Evolutionary conservation across 495 filamentous ascomycete species (phyloP), one percentile per base, ranked within the genome.

Genomic region (Trichoderma virens): DNA sequence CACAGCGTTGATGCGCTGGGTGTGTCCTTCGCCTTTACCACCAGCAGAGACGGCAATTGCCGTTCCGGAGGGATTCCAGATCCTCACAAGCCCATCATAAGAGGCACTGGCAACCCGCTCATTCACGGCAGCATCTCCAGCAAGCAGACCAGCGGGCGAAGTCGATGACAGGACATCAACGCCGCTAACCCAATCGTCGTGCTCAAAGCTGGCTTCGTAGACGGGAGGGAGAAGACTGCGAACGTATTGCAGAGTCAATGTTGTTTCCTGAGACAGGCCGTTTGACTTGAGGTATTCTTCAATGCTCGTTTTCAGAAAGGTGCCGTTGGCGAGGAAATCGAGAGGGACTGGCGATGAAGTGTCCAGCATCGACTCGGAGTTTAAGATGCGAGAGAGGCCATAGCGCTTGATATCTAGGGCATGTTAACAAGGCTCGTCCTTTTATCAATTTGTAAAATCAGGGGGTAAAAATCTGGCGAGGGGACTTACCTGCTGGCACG

Each of bases 111-210:
- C 75, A 63, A 98, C 88, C 47, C 91, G 79, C 28, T 80, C 78
- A 64, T 71, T 62, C 67, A 74, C 69, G 73, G 83, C 70, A 63
- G 68, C 66, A 60, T 75, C 65, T 72, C 74, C 72, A 20, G 71
- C 74, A 85, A 84, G 87, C 51, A 74, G 76, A 25, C 80, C 86
- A 25, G 89, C 86, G 45, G 78, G 74, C 16, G 87, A 91, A 38
- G 80, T 85, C 23, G 68, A 73, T 0, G 90, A 92, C 23, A 93
- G 82, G 5, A 96, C 85, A 70, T 97, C 91, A n/a, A 97, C 88
- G n/a, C 85, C 81, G 72, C 88, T 89, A 35, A 98, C 89, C 94
- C 94, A 98, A 70, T 97, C 93, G 70, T 97, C 92, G 72, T 98
- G 92, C 77, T 96, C 85, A 74, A 95, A 97, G 63, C 88, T 90